Conservation (phyloP, 495 filamentous ascomycete species). For the Aspergillus carlsbadensis region DNA sequence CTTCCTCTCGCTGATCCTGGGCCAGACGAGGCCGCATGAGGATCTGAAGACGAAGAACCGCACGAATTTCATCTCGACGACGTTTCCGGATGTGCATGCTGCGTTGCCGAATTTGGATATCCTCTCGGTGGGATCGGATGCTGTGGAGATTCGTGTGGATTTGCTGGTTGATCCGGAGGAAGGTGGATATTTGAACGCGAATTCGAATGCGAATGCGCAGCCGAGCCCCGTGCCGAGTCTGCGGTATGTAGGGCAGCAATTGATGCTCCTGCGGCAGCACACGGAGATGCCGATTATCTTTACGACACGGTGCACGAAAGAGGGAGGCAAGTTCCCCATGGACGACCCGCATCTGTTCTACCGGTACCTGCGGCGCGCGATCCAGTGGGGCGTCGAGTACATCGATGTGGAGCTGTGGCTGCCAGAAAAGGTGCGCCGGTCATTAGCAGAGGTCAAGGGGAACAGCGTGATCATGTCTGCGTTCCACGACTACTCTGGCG, state of each 20-base stretch:
- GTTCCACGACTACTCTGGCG: constrained; percentile 82
- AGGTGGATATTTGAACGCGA: constrained; percentile 38
- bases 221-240: constrained; percentile 67
- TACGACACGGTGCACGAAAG: constrained; percentile 74
- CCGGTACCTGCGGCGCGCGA: constrained; percentile 72
- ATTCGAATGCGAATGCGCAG: neutral
- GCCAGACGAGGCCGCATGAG: constrained; percentile 71
- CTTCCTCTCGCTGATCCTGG: constrained; percentile 73
- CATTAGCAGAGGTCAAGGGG: constrained; percentile 66
- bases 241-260: constrained; percentile 79
- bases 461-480: constrained; percentile 81
- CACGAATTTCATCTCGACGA: constrained; percentile 82
- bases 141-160: constrained; percentile 80
- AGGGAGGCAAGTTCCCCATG: constrained; percentile 83
- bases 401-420: constrained; percentile 86
- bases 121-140: constrained; percentile 79
- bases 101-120: constrained; percentile 84
- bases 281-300: constrained; percentile 86
- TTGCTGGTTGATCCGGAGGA: constrained; percentile 69
- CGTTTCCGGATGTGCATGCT: constrained; percentile 79
- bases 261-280: constrained; percentile 77
- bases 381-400: constrained; percentile 86
- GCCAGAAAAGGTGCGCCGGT: constrained; percentile 67
- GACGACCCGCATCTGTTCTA: constrained; percentile 71
- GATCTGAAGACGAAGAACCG: constrained; percentile 70